Conservation (phyloP, 768 basidiomycete species). For the Pilatotrama ljubarskyi region DNA sequence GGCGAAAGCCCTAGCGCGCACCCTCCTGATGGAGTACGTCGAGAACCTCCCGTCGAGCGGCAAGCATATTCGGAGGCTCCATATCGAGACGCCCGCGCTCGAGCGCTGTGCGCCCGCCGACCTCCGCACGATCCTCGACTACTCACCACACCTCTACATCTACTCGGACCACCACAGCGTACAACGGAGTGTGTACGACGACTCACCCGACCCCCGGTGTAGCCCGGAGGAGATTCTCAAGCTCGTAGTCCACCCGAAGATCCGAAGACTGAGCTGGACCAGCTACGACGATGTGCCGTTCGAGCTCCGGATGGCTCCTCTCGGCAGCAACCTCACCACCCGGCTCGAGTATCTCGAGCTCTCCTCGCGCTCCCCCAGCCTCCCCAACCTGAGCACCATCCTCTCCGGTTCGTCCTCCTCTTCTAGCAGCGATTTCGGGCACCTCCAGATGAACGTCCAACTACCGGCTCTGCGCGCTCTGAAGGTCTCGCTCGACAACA, state of each 20-base stretch:
- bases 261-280: conserved; percentile 68
- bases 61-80: conserved; percentile 59
- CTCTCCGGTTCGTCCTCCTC: conserved; percentile 20
- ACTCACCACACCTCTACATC: conserved; percentile 56
- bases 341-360: conserved; percentile 71
- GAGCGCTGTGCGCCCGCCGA: conserved; percentile 67
- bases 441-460: conserved; percentile 36
- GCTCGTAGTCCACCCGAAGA: conserved; percentile 55
- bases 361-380: conserved; percentile 52
- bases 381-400: conserved; percentile 43
- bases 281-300: conserved; percentile 67
- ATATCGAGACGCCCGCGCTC: conserved; percentile 67
- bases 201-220: conserved; percentile 44
- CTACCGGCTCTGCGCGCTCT: conserved; percentile 69
- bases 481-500: conserved; percentile 70
- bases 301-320: conserved; percentile 55
- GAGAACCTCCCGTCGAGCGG: conserved; percentile 24
- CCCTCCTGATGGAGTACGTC: conserved; percentile 46
- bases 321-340: conserved; percentile 50
- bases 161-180: conserved; percentile 68
- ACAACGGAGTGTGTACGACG: conserved; percentile 51
- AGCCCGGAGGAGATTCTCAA: conserved; percentile 60
- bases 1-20: conserved; percentile 47
- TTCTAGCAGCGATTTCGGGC: neutral
- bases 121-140: conserved; percentile 66